Conservation (phyloP, 305 asterid genomes). For the Coffea humblotiana region DNA sequence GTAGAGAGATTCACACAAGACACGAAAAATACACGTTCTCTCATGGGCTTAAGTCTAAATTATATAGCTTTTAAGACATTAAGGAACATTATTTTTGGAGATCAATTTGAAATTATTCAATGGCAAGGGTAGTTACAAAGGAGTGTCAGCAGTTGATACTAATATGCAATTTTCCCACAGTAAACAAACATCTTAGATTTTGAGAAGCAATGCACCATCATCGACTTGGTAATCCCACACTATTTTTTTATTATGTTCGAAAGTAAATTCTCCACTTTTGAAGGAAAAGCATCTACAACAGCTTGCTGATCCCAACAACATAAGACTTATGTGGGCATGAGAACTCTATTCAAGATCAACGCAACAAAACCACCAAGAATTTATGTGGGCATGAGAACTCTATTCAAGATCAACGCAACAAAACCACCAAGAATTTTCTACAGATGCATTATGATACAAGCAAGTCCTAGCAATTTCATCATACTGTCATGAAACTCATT, state of each 20-base stretch:
- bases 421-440: not conserved
- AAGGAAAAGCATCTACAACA: not conserved
- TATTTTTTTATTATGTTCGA: not conserved
- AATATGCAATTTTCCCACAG: not conserved
- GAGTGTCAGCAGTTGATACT: not conserved
- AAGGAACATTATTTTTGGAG: not conserved
- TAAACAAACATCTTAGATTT: not conserved
- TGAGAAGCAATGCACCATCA: not conserved
- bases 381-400: too few relatives aligned
- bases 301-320: not conserved
- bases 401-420: not conserved
- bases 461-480: not conserved
- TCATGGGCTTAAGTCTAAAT: not conserved
- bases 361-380: not conserved
- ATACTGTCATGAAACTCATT: not conserved
- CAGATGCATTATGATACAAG: not conserved
- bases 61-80: not conserved
- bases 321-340: not conserved
- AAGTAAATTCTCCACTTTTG: not conserved
- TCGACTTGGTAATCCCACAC: not conserved
- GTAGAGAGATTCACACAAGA: not conserved
- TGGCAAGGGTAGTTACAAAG: not conserved
- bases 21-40: not conserved
- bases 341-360: not conserved
- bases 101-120: not conserved